Evolutionary conservation across 306 rosid species (phyloP).

Genomic region (Cicer pinnatifidum): DNA sequence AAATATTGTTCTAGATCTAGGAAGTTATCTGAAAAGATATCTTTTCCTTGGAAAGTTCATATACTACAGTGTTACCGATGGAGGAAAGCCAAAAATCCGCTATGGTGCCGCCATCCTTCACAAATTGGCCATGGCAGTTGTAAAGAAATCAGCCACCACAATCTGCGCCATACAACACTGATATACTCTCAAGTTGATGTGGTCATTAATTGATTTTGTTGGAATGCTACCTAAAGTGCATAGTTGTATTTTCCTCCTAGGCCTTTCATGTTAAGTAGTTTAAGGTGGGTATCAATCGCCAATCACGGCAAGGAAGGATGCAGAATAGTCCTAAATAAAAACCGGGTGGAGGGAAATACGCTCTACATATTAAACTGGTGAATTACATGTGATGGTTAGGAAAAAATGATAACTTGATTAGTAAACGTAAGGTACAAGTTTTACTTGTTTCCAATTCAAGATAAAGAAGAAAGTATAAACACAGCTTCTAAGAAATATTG

Average conservation of each 20-base stretch:
- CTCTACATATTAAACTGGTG: neutral
- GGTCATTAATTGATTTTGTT: neutral
- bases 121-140: no score
- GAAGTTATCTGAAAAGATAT: conserved; percentile 5
- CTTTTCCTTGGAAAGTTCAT: neutral
- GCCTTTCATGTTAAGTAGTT: conserved; percentile 28
- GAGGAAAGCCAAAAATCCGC: no score
- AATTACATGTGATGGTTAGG: conserved; percentile 1
- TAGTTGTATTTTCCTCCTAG: conserved; percentile 14
- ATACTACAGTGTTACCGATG: neutral
- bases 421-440: neutral
- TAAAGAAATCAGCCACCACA: no score
- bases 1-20: conserved; percentile 20
- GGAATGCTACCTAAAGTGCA: conserved; percentile 9
- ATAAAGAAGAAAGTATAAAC: conserved; percentile 4
- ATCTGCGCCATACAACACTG: no score
- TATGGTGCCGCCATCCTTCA: no score
- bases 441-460: conserved; percentile 14
- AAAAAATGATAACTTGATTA: conserved; percentile 6
- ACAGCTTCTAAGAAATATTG: neutral
- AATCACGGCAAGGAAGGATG: neutral
- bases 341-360: neutral
- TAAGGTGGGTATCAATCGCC: neutral
- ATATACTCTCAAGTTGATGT: neutral
- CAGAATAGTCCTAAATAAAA: conserved; percentile 3